Conservation (phyloP, 805 yeast genomes). For the Komagataella ulmi region DNA sequence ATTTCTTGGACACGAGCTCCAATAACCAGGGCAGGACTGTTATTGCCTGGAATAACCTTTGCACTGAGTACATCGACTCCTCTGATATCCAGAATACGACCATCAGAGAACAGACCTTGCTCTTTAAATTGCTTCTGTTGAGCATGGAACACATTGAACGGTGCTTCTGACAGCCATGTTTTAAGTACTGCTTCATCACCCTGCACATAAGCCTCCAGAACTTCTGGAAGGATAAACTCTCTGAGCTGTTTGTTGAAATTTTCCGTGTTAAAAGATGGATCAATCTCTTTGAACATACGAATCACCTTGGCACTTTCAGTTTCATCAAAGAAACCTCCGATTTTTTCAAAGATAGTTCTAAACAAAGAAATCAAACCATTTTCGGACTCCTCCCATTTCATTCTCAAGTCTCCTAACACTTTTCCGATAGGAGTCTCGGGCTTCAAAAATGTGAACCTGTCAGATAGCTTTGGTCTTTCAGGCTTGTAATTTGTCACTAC, state of each 20-base stretch:
- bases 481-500: constrained; percentile 74
- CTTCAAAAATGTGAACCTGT: constrained; percentile 53
- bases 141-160: constrained; percentile 87
- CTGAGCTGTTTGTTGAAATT: constrained; percentile 73
- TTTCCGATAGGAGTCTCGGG: constrained; percentile 62
- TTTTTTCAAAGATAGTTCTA: constrained; percentile 67
- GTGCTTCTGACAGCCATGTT: constrained; percentile 93
- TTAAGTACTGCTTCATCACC: constrained; percentile 79
- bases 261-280: constrained; percentile 74
- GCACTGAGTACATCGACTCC: constrained; percentile 88
- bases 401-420: constrained; percentile 42
- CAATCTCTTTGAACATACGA: constrained; percentile 75
- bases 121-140: constrained; percentile 86
- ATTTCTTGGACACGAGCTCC: constrained; percentile 96
- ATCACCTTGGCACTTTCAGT: constrained; percentile 93
- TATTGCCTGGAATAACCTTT: constrained; percentile 79
- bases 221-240: constrained; percentile 88
- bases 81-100: constrained; percentile 84
- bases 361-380: constrained; percentile 76
- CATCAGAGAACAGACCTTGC: constrained; percentile 84
- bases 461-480: constrained; percentile 52
- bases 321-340: constrained; percentile 86
- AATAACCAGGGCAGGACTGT: constrained; percentile 83
- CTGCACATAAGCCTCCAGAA: constrained; percentile 86
- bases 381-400: constrained; percentile 85